Base-by-base conservation (phyloP, 2,329 filamentous ascomycete species). In the Hymenoscyphus fructigenus region DNA sequence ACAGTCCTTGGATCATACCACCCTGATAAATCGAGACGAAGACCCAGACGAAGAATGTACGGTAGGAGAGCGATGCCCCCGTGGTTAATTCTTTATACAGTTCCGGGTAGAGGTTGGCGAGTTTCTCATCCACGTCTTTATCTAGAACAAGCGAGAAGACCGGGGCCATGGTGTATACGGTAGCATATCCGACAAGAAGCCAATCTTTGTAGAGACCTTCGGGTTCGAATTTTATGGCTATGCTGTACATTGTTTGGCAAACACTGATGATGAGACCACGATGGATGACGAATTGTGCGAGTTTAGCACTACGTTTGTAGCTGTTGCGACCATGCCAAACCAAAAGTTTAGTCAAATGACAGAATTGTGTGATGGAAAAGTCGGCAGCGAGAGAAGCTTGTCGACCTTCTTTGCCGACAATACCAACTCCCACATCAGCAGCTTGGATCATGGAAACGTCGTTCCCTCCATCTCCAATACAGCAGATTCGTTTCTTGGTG, bases 391-490 rank as follows among this genome's bases (percentile, higher is more conserved):
- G 84, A 74, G 91, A 95, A 41, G 95, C 95, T 80, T 99, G 95
- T 26, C 92, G 88, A 38, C 95, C 95, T 81, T 99, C 95, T 81
- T 99, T 99, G 66, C 95, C 95, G 0, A 98, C 95, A 67, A 99
- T 99, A 67, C 95, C 95, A 29, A 99, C 94, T 66, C 96, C 96
- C 0, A 99, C 93, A 74, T 99, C 95, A 0, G 96, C 95, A 7
- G 95, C 94, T 81, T 98, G 95, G 71, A 99, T 99, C 95, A 99
- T 99, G 71, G 90, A 94, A 5, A 99, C 95, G 76, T 99, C 96
- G 78, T 99, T 99, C 72, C 96, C 95, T 70, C 95, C 95, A 75
- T 99, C 95, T 44, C 95, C 95, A 71, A 99, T 99, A 75, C 95
- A 98, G 79, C 93, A 97, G 17, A 98, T 91, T 15, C 96, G 90